Evolutionary conservation across 129 eudicot genomes (phyloP), one percentile per base, ranked within the genome.

Genomic region (Arctium lappa): DNA sequence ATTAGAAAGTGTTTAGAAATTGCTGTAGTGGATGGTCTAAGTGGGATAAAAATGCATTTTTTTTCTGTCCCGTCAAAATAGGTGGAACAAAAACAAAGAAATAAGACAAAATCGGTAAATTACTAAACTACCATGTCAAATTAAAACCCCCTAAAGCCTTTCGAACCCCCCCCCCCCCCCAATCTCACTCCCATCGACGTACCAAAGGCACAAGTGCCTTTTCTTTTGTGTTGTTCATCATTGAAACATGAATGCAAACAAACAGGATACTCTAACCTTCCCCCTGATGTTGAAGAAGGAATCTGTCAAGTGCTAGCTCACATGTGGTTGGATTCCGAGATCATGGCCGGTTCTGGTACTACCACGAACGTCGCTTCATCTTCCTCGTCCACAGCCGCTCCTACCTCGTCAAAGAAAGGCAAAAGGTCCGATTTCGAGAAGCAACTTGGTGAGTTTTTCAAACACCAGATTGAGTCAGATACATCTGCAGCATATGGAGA

Each of bases 271-370:
- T 77, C 77, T 44, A 86, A 77, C 75, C 86, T 86, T 81, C 83
- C 83, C 15, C 83, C 88, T 34, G 56, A 86, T 27, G 88, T 86
- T 5, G 88, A 86, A 81, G 86, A 77, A 86, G 86, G 88, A 22
- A 86, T 86, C 18, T 81, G 88, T 68, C 86, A 81, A 81, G 86
- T 86, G 71, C 12, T 86, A 7, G 86, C 83, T 42, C 86, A 86
- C 83, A 77, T 81, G 86, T 86, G 88, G 88, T 65, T 86, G 56
- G 86, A 81, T 65, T 86, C 88, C 0, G 83, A 81, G 38, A 72
- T 81, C 71, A 40, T 81, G 76, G 86, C 86, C 10, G 83, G 88
- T 62, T 82, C 86, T 1, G 71, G 76, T 42, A 65, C 39, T 42
- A 65, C 33, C 33, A 9, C 80, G 36, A 79, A 70, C 66, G 30